Percentiles rank a stretch among this genome's conserved stretches.
These are phyloP conservation scores for Clavaria fumosa DNA, from an alignment of 768 basidiomycete genomes.

Conservation along the genomic window DNA sequence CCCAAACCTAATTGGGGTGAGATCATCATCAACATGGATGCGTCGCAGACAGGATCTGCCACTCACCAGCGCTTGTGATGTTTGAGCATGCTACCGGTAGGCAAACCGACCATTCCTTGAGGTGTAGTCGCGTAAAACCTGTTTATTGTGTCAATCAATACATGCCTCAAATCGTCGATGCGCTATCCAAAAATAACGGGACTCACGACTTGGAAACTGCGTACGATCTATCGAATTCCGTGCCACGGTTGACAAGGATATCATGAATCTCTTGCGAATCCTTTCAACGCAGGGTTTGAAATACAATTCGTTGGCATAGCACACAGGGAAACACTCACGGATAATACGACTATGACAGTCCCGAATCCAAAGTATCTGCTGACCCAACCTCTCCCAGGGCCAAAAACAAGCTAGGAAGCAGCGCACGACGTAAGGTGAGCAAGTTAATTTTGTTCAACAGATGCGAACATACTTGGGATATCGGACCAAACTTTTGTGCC, in stretches of 20 bases:
- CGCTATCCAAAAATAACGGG: too few relatives aligned
- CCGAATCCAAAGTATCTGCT: neutral
- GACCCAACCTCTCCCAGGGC: too few relatives aligned
- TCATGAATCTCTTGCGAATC: too few relatives aligned
- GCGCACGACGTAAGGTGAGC: too few relatives aligned
- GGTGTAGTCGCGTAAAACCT: neutral
- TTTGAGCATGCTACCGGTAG: neutral
- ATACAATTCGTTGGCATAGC: neutral
- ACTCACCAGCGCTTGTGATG: conserved; percentile 1
- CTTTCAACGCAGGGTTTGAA: neutral
- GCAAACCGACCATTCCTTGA: neutral
- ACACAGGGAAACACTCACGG: neutral
- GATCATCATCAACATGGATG: neutral
- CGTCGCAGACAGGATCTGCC: neutral
- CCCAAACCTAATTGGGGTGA: conserved; percentile 6
- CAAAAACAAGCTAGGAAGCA: too few relatives aligned
- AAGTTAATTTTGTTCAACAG: too few relatives aligned
- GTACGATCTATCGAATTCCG: neutral
- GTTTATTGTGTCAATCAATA: neutral
- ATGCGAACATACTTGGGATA: too few relatives aligned
- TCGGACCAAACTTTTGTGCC: too few relatives aligned
- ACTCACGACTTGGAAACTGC: neutral
- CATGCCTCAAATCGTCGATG: too few relatives aligned
- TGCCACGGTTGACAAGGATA: neutral
- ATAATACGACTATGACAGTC: neutral